phyloP scores from a whole-genome alignment of 164 flowering plant genomes.

The Nelumbo lutea region DNA sequence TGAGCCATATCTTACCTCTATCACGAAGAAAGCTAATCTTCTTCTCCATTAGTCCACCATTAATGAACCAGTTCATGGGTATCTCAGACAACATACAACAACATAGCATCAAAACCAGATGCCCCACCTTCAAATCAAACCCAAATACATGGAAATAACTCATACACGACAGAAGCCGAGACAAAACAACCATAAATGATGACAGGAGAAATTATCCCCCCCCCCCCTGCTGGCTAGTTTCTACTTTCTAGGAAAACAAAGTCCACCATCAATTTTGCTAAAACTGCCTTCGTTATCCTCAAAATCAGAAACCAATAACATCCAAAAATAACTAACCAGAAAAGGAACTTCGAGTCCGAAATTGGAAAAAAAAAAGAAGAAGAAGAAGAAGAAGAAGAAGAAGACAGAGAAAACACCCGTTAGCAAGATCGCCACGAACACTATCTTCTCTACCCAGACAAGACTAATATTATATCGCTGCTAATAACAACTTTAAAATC shows the following conservation, averaged over 20 bases:
- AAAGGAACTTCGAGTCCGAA: slow-evolving; percentile 14
- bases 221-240: slow-evolving; percentile 14
- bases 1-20: slow-evolving; percentile 39
- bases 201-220: slow-evolving; percentile 21
- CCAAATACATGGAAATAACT: slow-evolving; percentile 47
- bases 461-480: no score
- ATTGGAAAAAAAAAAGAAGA: slow-evolving; percentile 4
- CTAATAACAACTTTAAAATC: slow-evolving; percentile 7
- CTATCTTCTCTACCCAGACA: slow-evolving; percentile 29
- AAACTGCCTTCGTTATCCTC: slow-evolving; percentile 18
- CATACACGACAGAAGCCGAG: slow-evolving; percentile 37
- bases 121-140: slow-evolving; percentile 57
- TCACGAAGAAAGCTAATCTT: slow-evolving; percentile 38
- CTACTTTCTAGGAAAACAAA: slow-evolving; percentile 7
- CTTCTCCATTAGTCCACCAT: slow-evolving; percentile 45
- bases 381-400: neutral
- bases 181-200: slow-evolving; percentile 19
- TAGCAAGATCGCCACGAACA: slow-evolving; percentile 1
- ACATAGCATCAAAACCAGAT: slow-evolving; percentile 54
- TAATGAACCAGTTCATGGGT: slow-evolving; percentile 59
- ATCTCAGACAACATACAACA: slow-evolving; percentile 50
- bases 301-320: slow-evolving; percentile 11
- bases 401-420: neutral
- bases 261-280: slow-evolving; percentile 27
- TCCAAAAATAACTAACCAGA: slow-evolving; percentile 7